A percentile compares a stretch with the other conserved stretches of the same genome.
These are phyloP conservation scores for Suhomyces choctaworum DNA, from an alignment of 1,139 yeast genomes.

Conservation along the genomic window DNA sequence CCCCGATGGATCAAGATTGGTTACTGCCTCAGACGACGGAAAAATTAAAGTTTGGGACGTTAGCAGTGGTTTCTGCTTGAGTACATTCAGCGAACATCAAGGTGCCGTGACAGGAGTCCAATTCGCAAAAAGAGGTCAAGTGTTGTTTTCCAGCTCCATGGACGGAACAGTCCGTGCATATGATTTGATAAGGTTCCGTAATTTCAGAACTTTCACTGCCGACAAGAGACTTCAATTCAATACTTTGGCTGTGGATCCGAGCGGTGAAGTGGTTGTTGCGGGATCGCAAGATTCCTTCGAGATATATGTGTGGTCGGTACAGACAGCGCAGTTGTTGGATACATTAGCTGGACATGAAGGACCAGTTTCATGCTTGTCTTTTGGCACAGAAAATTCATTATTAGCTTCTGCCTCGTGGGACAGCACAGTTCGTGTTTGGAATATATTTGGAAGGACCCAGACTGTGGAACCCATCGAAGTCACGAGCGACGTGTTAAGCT, in stretches of 20 bases:
- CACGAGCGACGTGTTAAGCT: slow-evolving; percentile 78
- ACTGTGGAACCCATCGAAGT: slow-evolving; percentile 89
- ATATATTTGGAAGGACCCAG: slow-evolving; percentile 79
- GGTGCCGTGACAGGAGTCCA: slow-evolving; percentile 86
- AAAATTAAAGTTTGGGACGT: slow-evolving; percentile 96
- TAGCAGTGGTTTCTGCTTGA: slow-evolving; percentile 86
- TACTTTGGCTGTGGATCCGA: slow-evolving; percentile 91
- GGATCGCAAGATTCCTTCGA: slow-evolving; percentile 91
- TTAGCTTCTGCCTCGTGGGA: slow-evolving; percentile 98
- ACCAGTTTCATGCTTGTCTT: slow-evolving; percentile 85
- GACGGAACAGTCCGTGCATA: slow-evolving; percentile 98
- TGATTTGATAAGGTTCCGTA: slow-evolving; percentile 91
- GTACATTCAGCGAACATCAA: slow-evolving; percentile 88
- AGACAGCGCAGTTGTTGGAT: slow-evolving; percentile 88
- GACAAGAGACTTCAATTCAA: slow-evolving; percentile 85
- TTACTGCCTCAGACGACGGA: slow-evolving; percentile 96
- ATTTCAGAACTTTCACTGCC: slow-evolving; percentile 92
- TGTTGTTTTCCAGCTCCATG: slow-evolving; percentile 82
- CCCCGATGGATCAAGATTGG: slow-evolving; percentile 91
- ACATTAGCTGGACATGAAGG: slow-evolving; percentile 92
- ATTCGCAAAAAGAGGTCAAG: slow-evolving; percentile 87
- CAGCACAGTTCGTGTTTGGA: slow-evolving; percentile 90
- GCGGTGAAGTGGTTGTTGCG: slow-evolving; percentile 96
- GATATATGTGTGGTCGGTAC: slow-evolving; percentile 96
- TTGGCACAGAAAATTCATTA: slow-evolving; percentile 76